Evolutionary conservation across 139 green algal species (phyloP), one percentile per base, ranked within the genome.

Genomic region (Cymbomonas tetramitiformis): DNA sequence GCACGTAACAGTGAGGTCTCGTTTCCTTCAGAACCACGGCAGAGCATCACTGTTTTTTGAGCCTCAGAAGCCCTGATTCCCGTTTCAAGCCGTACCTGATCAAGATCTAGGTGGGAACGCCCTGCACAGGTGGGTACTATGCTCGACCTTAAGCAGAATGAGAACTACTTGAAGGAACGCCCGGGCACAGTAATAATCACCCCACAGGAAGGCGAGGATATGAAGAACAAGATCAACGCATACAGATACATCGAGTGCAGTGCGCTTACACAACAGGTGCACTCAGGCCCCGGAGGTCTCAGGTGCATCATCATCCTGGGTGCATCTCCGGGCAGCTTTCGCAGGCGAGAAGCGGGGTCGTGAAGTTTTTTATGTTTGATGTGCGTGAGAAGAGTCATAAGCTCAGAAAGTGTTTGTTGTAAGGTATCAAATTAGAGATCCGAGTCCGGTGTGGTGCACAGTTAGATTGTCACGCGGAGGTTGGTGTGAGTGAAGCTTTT

Each of bases 231-330:
- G 26, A 75, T 75, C 41, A 49, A 49, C 24, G 67, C 62, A 33
- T 31, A 46, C 30, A 25, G 33, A 23, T 76, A 76, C 63, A 51
- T 76, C 6, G 68, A 76, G 38, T 76, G 68, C 60, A 69, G 56
- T 29, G 66, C 63, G 18, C 66, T 72, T 50, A 72, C 64, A 38
- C 63, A 72, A 40, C 58, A 70, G 61, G 46, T 54, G 33, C 18
- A 18, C n/a, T 39, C 33, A 44, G 15, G 18, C 15, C 23, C 15
- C 15, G 18, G n/a, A n/a, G n/a, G n/a, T n/a, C n/a, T n/a, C 46
- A 51, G 15, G 15, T 18, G 19, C 46, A 47, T 44, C 15, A 51
- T 54, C 15, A 18, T 44, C 15, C 19, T 15, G 46, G 15, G 23
- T 18, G 19, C n/a, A n/a, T n/a, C n/a, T n/a, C n/a, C n/a, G n/a